Conservation (phyloP, 164 flowering plant species). For the Nelumbo lutea region DNA sequence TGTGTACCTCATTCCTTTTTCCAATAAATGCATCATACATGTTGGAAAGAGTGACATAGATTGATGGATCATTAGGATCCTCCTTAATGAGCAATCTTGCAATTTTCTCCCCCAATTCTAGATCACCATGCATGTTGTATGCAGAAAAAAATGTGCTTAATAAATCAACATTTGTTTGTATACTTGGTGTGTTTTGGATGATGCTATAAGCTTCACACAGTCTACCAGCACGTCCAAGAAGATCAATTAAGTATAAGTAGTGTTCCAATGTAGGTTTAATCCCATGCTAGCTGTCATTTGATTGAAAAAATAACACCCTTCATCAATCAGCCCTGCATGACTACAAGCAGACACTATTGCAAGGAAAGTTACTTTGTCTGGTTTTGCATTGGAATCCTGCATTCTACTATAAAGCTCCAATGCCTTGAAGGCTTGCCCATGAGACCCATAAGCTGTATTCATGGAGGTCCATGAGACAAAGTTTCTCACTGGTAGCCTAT, state of each 20-base stretch:
- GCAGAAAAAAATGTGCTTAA: slow-evolving; percentile 59
- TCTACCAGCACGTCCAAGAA: slow-evolving; percentile 69
- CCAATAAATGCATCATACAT: too few species aligned
- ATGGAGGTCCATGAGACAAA: slow-evolving; percentile 72
- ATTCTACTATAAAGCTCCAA: slow-evolving; percentile 45
- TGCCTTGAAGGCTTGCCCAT: slow-evolving; percentile 56
- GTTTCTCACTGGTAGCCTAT: slow-evolving; percentile 41
- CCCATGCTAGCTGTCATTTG: slow-evolving; percentile 38
- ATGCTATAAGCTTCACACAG: slow-evolving; percentile 56
- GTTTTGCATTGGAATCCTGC: slow-evolving; percentile 35
- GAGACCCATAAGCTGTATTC: slow-evolving; percentile 73
- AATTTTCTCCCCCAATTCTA: too few species aligned
- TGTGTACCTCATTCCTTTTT: too few species aligned
- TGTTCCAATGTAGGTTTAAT: slow-evolving; percentile 51
- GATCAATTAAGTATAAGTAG: slow-evolving; percentile 61
- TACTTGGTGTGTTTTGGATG: slow-evolving; percentile 25
- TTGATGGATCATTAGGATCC: too few species aligned
- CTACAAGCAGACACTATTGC: slow-evolving; percentile 66
- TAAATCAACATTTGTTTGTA: slow-evolving; percentile 36
- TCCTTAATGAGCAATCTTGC: too few species aligned
- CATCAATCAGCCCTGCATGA: slow-evolving; percentile 65
- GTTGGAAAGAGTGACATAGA: too few species aligned
- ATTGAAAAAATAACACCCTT: slow-evolving; percentile 48
- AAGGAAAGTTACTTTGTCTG: slow-evolving; percentile 59
- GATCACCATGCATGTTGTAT: too few species aligned